Evolutionary conservation across 2,329 filamentous ascomycete genomes (phyloP).

Genomic region (Parasarocladium wereldwijsianum): DNA sequence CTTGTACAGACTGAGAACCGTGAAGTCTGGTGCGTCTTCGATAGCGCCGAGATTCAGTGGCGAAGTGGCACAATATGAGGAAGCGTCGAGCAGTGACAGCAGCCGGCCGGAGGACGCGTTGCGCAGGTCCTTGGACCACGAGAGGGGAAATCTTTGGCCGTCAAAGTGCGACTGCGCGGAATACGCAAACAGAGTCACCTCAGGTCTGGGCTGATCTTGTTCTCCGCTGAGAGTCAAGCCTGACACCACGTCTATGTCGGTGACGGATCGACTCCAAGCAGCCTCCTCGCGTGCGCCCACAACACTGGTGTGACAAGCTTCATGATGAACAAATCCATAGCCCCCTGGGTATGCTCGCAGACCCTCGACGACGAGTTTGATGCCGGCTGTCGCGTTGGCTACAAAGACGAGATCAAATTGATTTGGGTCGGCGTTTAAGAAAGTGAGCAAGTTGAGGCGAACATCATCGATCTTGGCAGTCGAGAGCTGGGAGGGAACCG

Average conservation of each 20-base stretch:
- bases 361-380: constrained; percentile 74
- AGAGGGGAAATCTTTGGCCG: constrained; percentile 56
- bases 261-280: constrained; percentile 47
- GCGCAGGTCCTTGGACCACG: constrained; percentile 45
- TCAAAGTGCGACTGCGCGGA: constrained; percentile 92
- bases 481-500: constrained; percentile 63
- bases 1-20: constrained; percentile 82
- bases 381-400: constrained; percentile 78
- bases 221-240: constrained; percentile 40
- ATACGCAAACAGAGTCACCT: constrained; percentile 53
- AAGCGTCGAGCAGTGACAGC: constrained; percentile 72
- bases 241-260: constrained; percentile 47
- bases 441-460: constrained; percentile 53
- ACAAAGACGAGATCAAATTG: constrained; percentile 85
- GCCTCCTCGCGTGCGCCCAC: constrained; percentile 69
- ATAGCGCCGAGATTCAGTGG: constrained; percentile 54
- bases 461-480: constrained; percentile 63
- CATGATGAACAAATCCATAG: constrained; percentile 73
- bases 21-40: constrained; percentile 62
- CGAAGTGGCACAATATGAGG: constrained; percentile 65
- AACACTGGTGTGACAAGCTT: constrained; percentile 74
- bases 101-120: constrained; percentile 13
- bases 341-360: constrained; percentile 54
- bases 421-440: constrained; percentile 69
- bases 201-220: constrained; percentile 13